Percentiles rank a stretch among this genome's conserved stretches.
Conservation (phyloP, 768 basidiomycete genomes). For the Auricularia sp. region DNA sequence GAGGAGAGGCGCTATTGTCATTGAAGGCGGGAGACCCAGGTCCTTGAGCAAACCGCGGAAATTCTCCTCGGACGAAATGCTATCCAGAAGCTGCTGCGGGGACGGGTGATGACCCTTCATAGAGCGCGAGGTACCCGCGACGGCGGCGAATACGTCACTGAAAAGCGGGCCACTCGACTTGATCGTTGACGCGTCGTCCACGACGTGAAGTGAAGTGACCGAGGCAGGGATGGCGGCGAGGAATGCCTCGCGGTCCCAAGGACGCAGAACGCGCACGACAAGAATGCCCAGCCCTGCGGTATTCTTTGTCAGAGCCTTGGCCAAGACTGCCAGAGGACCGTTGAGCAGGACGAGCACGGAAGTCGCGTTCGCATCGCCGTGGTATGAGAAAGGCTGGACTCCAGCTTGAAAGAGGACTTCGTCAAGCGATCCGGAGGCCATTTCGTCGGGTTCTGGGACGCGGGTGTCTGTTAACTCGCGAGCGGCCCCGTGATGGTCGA, state of each 20-base stretch:
- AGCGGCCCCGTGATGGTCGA: slow-evolving; percentile 74
- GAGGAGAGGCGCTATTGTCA: slow-evolving; percentile 15
- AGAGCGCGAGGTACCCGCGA: slow-evolving; percentile 14
- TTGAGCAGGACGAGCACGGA: slow-evolving; percentile 66
- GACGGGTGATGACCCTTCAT: slow-evolving; percentile 4
- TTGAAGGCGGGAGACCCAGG: slow-evolving; percentile 12
- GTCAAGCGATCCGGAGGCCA: slow-evolving; percentile 25
- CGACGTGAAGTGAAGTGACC: slow-evolving; percentile 52
- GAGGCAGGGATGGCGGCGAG: slow-evolving; percentile 47
- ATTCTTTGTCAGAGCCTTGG: slow-evolving; percentile 38
- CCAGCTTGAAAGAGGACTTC: slow-evolving; percentile 46
- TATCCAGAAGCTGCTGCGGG: slow-evolving; percentile 1
- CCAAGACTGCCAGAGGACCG: slow-evolving; percentile 59
- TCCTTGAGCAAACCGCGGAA: neutral
- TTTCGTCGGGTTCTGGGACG: slow-evolving; percentile 25
- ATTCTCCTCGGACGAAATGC: slow-evolving; percentile 1
- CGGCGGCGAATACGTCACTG: slow-evolving; percentile 47
- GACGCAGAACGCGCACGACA: slow-evolving; percentile 67
- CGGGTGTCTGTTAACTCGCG: slow-evolving; percentile 63
- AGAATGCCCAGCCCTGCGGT: slow-evolving; percentile 51
- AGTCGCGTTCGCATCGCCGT: slow-evolving; percentile 51
- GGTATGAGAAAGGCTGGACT: slow-evolving; percentile 71
- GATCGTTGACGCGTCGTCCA: slow-evolving; percentile 65
- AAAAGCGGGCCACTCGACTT: slow-evolving; percentile 56
- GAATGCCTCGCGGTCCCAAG: slow-evolving; percentile 68